Percentiles rank a stretch among this genome's conserved stretches.
phyloP scores from a whole-genome alignment of 2,329 filamentous ascomycete genomes.

The Hypoxylon sp. region DNA sequence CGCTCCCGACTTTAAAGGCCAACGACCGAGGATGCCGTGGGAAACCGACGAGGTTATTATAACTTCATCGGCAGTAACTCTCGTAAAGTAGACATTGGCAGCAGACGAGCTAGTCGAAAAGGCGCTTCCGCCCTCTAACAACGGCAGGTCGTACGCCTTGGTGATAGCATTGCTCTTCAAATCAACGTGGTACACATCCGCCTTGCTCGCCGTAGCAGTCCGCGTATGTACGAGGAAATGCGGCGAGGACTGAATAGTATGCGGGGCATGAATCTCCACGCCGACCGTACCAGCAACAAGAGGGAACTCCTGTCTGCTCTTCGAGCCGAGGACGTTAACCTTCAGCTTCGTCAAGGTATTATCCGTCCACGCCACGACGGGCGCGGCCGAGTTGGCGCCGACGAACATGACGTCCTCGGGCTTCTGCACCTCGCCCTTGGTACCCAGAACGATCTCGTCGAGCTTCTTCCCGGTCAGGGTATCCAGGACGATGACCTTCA shows the following conservation, averaged over 20 bases:
- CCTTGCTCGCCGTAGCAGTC: slow-evolving; percentile 78
- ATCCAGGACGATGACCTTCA: slow-evolving; percentile 82
- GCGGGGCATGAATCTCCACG: slow-evolving; percentile 79
- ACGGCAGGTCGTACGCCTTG: slow-evolving; percentile 85
- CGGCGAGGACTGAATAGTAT: slow-evolving; percentile 75
- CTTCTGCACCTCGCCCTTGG: slow-evolving; percentile 77
- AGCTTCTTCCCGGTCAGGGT: slow-evolving; percentile 76
- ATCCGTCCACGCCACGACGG: slow-evolving; percentile 81
- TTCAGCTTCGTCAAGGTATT: slow-evolving; percentile 70
- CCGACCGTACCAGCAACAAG: slow-evolving; percentile 60
- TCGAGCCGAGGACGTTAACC: slow-evolving; percentile 76
- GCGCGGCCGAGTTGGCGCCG: slow-evolving; percentile 79
- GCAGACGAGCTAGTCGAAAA: slow-evolving; percentile 83
- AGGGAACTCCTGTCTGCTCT: slow-evolving; percentile 65
- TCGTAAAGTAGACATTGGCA: slow-evolving; percentile 89
- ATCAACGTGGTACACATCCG: slow-evolving; percentile 87
- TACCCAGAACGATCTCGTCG: slow-evolving; percentile 77
- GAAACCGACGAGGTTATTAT: slow-evolving; percentile 80
- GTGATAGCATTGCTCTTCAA: slow-evolving; percentile 74
- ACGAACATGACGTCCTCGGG: slow-evolving; percentile 77
- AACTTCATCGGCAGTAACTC: slow-evolving; percentile 80
- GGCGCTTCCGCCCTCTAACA: slow-evolving; percentile 74
- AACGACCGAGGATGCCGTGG: slow-evolving; percentile 79
- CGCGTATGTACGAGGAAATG: slow-evolving; percentile 89
- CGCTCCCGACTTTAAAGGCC: slow-evolving; percentile 67